phyloP scores from a whole-genome alignment of 129 eudicot species.

The Ambrosia trifida region DNA sequence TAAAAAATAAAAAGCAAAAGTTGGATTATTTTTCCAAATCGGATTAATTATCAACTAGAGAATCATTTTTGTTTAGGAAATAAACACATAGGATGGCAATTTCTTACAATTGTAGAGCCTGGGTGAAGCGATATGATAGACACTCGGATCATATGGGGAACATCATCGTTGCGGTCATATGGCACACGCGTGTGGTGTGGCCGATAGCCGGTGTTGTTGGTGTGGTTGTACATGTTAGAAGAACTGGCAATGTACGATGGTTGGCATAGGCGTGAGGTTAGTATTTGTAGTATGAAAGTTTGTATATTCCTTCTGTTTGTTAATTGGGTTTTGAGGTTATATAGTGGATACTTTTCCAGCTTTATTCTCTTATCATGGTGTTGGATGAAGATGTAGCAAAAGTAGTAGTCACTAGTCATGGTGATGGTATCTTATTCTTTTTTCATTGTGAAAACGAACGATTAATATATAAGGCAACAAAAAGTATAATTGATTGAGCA shows the following conservation, averaged over 20 bases:
- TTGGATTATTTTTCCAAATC: background rate
- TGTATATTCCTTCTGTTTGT: background rate
- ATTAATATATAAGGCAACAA: background rate
- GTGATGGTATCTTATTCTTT: constrained; percentile 32
- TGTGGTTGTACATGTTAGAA: constrained; percentile 23
- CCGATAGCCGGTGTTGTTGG: constrained; percentile 20
- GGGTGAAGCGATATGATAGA: constrained; percentile 26
- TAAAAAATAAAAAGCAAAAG: background rate
- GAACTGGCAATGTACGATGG: background rate
- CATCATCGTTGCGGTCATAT: constrained; percentile 6
- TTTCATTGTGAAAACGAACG: constrained; percentile 7
- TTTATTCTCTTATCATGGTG: constrained; percentile 28
- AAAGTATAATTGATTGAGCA: no score
- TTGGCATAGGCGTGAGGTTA: background rate
- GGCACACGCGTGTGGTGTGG: background rate
- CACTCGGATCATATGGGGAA: background rate
- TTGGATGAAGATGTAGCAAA: constrained; percentile 20
- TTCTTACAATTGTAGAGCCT: constrained; percentile 10
- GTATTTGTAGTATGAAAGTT: background rate
- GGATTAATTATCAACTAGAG: background rate
- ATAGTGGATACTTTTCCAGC: constrained; percentile 6
- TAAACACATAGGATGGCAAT: background rate
- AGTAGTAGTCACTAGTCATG: background rate
- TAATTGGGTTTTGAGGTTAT: no score
- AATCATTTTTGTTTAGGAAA: background rate